These are phyloP conservation scores for Anisogramma anomala DNA, from an alignment of 2,329 filamentous ascomycete genomes.

Conservation along the genomic window DNA sequence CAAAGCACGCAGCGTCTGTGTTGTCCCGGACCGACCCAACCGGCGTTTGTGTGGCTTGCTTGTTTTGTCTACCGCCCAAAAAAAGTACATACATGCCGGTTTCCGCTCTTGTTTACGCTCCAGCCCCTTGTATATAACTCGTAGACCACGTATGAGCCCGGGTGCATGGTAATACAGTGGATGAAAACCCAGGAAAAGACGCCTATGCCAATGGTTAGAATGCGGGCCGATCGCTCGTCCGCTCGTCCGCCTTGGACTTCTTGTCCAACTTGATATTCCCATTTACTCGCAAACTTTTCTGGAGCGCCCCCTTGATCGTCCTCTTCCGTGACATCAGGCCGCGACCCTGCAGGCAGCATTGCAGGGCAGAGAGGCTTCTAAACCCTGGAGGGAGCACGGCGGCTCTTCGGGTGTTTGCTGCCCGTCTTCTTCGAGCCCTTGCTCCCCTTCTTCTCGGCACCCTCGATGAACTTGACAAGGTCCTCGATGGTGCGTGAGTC, in stretches of 20 bases:
- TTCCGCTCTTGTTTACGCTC: constrained; percentile 6
- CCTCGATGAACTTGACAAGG: constrained; percentile 88
- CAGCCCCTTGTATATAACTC: too few relatives aligned
- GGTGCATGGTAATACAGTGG: too few relatives aligned
- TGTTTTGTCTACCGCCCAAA: constrained; percentile 6
- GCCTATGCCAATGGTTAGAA: neutral
- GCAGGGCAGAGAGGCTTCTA: neutral
- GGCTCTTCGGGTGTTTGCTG: constrained; percentile 43
- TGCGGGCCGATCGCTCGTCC: neutral
- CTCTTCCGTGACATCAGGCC: too few relatives aligned
- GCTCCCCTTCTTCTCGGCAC: constrained; percentile 43
- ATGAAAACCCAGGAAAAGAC: neutral
- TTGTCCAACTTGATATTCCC: too few relatives aligned
- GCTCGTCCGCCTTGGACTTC: too few relatives aligned
- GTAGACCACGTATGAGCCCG: too few relatives aligned
- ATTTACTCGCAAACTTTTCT: too few relatives aligned
- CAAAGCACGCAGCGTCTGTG: neutral
- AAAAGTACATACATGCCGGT: neutral
- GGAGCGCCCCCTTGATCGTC: too few relatives aligned
- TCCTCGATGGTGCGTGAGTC: constrained; percentile 86
- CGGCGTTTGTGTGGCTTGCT: neutral
- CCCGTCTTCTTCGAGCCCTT: constrained; percentile 19
- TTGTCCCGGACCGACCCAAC: neutral
- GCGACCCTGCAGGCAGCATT: neutral
- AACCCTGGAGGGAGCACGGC: constrained; percentile 22